Conservation (phyloP, 192 early-diverging fungal genomes). For the Podila minutissima region DNA sequence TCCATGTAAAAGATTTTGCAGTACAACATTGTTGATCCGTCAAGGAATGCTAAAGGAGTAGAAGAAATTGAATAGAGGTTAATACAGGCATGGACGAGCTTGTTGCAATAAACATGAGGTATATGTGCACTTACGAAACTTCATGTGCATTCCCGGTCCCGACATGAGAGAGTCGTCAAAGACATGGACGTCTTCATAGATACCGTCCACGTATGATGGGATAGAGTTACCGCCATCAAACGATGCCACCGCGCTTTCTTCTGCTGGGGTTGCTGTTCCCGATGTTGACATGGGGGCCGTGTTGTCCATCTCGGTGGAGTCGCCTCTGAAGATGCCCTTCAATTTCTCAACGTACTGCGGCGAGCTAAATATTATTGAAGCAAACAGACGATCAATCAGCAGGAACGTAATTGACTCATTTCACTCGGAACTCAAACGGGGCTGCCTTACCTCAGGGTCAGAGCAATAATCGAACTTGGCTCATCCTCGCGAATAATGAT, state of each 20-base stretch:
- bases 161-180: slow-evolving; percentile 73
- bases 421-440: too few relatives aligned
- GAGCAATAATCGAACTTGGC: slow-evolving; percentile 93
- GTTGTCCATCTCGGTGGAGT: slow-evolving; percentile 8
- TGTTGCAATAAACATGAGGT: background rate
- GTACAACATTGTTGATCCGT: slow-evolving; percentile 79
- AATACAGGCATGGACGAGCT: background rate
- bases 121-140: slow-evolving; percentile 65
- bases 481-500: slow-evolving; percentile 93
- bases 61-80: background rate
- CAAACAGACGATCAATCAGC: background rate
- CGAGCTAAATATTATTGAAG: slow-evolving; percentile 52
- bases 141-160: slow-evolving; percentile 78
- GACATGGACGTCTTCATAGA: slow-evolving; percentile 51
- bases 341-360: slow-evolving; percentile 77
- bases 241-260: slow-evolving; percentile 15
- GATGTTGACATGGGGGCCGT: slow-evolving; percentile 35
- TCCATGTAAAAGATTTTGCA: slow-evolving; percentile 94
- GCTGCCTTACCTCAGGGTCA: slow-evolving; percentile 69
- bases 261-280: slow-evolving; percentile 37
- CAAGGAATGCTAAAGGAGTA: slow-evolving; percentile 65
- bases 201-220: slow-evolving; percentile 15
- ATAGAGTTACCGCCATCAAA: slow-evolving; percentile 14
- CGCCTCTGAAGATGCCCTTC: slow-evolving; percentile 37
- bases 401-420: background rate